Evolutionary conservation across 1,139 yeast genomes (phyloP).

Genomic region (Geotrichum candidum): DNA sequence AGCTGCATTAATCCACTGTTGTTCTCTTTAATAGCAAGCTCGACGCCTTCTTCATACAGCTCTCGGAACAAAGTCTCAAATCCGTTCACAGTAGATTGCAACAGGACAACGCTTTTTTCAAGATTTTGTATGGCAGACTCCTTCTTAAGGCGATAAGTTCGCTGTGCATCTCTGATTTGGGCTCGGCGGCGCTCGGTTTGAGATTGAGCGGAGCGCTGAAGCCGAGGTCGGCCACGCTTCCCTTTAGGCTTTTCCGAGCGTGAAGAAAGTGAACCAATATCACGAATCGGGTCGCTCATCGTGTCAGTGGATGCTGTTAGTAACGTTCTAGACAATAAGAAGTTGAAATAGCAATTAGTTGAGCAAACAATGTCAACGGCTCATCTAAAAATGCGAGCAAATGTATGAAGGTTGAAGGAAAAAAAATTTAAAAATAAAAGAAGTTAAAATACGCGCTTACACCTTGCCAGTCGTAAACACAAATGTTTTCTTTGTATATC

Average conservation of each 20-base stretch:
- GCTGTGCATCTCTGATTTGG: slow-evolving; percentile 19
- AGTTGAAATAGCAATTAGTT: not conserved
- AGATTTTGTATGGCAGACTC: slow-evolving; percentile 17
- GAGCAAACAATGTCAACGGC: not conserved
- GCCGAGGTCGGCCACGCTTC: slow-evolving; percentile 18
- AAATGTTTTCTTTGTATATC: no score
- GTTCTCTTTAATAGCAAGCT: slow-evolving; percentile 11
- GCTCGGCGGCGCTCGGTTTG: slow-evolving; percentile 20
- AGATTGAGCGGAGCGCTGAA: slow-evolving; percentile 13
- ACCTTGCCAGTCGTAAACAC: no score
- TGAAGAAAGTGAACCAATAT: not conserved
- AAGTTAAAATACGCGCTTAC: not conserved
- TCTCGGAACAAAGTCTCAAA: slow-evolving; percentile 13
- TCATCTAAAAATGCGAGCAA: no score
- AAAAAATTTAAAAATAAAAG: not conserved
- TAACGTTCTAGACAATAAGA: not conserved
- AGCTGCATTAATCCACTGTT: slow-evolving; percentile 13
- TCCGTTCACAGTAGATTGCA: slow-evolving; percentile 8
- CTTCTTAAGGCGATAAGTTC: slow-evolving; percentile 18
- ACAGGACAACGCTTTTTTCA: slow-evolving; percentile 8
- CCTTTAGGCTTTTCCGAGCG: slow-evolving; percentile 9
- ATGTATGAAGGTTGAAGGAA: no score
- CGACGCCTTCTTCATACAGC: slow-evolving; percentile 14
- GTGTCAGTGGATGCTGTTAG: not conserved
- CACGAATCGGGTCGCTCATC: not conserved